Evolutionary conservation across 1,139 yeast species (phyloP).

Genomic region (Kodamaea alishanica): DNA sequence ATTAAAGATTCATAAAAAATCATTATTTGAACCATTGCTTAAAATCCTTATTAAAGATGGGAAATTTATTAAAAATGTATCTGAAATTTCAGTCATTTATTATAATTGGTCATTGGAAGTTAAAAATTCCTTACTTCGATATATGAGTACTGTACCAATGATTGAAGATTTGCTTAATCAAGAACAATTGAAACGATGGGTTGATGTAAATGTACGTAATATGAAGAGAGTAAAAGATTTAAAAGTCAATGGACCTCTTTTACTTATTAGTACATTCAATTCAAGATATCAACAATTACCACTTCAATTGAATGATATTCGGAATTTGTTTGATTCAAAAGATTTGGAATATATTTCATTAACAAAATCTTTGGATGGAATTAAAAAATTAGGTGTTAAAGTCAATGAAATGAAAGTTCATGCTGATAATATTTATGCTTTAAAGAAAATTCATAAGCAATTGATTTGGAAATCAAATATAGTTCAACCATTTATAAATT

Average conservation of each 20-base stretch:
- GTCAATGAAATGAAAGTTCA: conserved; percentile 51
- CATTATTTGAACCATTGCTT: conserved; percentile 52
- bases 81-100: conserved; percentile 58
- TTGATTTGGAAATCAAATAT: conserved; percentile 45
- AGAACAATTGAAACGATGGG: conserved; percentile 51
- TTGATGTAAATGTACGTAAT: conserved; percentile 41
- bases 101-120: conserved; percentile 65
- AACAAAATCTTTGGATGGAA: conserved; percentile 47
- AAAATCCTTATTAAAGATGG: conserved; percentile 51
- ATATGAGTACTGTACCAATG: conserved; percentile 46
- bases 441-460: conserved; percentile 46
- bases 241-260: conserved; percentile 52
- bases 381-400: conserved; percentile 35
- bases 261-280: conserved; percentile 72
- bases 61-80: conserved; percentile 53
- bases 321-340: conserved; percentile 39
- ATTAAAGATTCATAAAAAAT: conserved; percentile 53
- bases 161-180: conserved; percentile 28
- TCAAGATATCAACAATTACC: conserved; percentile 72
- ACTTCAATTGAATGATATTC: conserved; percentile 60
- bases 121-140: conserved; percentile 50
- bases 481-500: conserved; percentile 44
- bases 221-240: conserved; percentile 42
- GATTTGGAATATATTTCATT: conserved; percentile 57
- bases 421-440: conserved; percentile 51